These are phyloP conservation scores for Debaryomyces sp. DNA, from an alignment of 1,139 yeast genomes.

Conservation along the genomic window DNA sequence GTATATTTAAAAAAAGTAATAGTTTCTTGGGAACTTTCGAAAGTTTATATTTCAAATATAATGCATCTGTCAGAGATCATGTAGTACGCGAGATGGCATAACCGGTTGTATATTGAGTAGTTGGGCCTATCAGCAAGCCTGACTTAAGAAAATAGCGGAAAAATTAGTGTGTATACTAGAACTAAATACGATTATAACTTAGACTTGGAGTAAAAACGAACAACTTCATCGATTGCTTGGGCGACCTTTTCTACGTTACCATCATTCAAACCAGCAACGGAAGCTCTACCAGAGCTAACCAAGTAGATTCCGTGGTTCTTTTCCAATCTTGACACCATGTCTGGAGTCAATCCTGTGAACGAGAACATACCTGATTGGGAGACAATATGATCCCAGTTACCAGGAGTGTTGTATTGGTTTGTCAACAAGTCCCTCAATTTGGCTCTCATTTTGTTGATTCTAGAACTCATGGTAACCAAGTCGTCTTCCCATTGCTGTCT, in stretches of 20 bases:
- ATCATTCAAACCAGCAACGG: slow-evolving; percentile 90
- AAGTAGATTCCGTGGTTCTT: slow-evolving; percentile 75
- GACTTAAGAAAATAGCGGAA: not conserved
- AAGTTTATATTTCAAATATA: slow-evolving; percentile 9
- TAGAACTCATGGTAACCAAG: slow-evolving; percentile 82
- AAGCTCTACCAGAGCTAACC: slow-evolving; percentile 86
- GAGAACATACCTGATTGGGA: slow-evolving; percentile 97
- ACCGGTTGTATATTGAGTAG: not conserved
- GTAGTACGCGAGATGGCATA: not conserved
- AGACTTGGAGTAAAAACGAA: slow-evolving; percentile 41
- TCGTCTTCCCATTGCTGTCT: slow-evolving; percentile 84
- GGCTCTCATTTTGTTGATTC: slow-evolving; percentile 79
- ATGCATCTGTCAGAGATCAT: slow-evolving; percentile 4
- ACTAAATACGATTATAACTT: slow-evolving; percentile 27
- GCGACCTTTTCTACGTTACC: slow-evolving; percentile 81
- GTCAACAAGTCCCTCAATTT: slow-evolving; percentile 64
- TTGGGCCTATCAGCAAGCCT: not conserved
- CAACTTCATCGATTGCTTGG: slow-evolving; percentile 79
- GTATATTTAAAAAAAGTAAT: slow-evolving; percentile 8
- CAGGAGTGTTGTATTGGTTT: slow-evolving; percentile 69
- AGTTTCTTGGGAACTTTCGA: slow-evolving; percentile 1
- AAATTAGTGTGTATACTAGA: slow-evolving; percentile 1
- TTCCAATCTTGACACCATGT: slow-evolving; percentile 81
- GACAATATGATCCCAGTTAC: slow-evolving; percentile 92
- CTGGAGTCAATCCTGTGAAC: slow-evolving; percentile 80